Evolutionary conservation across 805 yeast genomes (phyloP).

Genomic region (Yarrowia sp.): DNA sequence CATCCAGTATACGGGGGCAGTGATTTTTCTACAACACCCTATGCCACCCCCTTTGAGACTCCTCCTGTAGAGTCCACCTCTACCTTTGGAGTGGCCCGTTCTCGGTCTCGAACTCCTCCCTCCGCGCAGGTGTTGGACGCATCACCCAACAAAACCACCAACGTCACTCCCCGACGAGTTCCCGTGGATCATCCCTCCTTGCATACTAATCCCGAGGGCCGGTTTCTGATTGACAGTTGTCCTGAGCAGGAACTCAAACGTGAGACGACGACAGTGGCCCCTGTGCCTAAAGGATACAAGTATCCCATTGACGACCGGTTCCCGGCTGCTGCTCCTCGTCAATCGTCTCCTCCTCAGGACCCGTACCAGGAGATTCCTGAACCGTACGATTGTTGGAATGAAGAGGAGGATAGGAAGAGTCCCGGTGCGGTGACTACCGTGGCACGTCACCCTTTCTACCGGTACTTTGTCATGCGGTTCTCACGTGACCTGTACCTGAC

Average conservation of each 20-base stretch:
- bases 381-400: slow-evolving; percentile 23
- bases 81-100: not conserved
- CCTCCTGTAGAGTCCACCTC: slow-evolving; percentile 1
- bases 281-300: slow-evolving; percentile 5
- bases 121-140: not conserved
- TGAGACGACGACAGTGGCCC: not conserved
- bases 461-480: slow-evolving; percentile 24
- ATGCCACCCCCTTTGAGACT: slow-evolving; percentile 2
- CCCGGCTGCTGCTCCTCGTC: slow-evolving; percentile 9
- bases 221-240: slow-evolving; percentile 22
- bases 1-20: slow-evolving; percentile 7
- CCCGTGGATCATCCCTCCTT: slow-evolving; percentile 26
- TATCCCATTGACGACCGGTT: slow-evolving; percentile 20
- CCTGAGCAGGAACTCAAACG: slow-evolving; percentile 21
- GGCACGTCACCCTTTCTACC: slow-evolving; percentile 7
- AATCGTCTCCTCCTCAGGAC: slow-evolving; percentile 18
- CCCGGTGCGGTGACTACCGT: not conserved
- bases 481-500: slow-evolving; percentile 17
- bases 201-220: slow-evolving; percentile 24
- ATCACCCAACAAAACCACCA: slow-evolving; percentile 3
- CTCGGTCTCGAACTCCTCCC: slow-evolving; percentile 2
- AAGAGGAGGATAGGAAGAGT: slow-evolving; percentile 5
- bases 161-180: slow-evolving; percentile 6
- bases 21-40: not conserved
- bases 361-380: slow-evolving; percentile 20